Evolutionary conservation across 345 rosid genomes (phyloP), one percentile per base, ranked within the genome.

Genomic region (Triadica sebifera): DNA sequence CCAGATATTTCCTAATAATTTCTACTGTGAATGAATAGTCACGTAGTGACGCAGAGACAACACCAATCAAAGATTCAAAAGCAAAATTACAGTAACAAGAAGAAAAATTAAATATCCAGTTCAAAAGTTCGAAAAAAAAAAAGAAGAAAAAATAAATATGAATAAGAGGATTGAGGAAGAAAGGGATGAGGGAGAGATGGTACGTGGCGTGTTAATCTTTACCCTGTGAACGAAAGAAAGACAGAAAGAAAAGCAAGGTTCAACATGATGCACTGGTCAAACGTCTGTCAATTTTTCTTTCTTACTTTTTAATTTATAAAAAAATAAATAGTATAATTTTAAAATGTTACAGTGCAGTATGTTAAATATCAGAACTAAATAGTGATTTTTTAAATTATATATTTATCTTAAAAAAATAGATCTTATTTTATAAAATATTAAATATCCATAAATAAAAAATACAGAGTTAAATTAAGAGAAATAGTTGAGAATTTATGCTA

Each of bases 221-320:
- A 71, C 19, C 69, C 43, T 41, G 73, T n/a, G 71, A 73, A 29
- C 34, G 34, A 29, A 29, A 29, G 34, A 2, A 46, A 34, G 34
- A 39, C 25, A n/a, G 8, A 22, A 25, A 55, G 15, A 13, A 29
- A 65, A 62, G 37, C 38, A 29, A 76, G 73, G 71, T 77, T 71
- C 85, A 74, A 2, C 73, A 39, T 79, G 56, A 53, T 69, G 62
- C 51, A 52, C 6, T 51, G 62, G 84, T 85, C 87, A 85, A 82
- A 73, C 75, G 2, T 34, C 77, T 69, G 74, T 47, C 80, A 56
- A 63, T 43, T 43, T 5, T 6, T 5, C 10, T 43, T 43, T 43
- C 47, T 43, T 43, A 43, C 6, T 4, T 43, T 43, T 43, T 6
- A 43, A 73, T 16, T 13, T n/a, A n/a, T n/a, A n/a, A n/a, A n/a